These are phyloP conservation scores for Fraxinus sp. DNA, from an alignment of 305 asterid species.

Conservation along the genomic window DNA sequence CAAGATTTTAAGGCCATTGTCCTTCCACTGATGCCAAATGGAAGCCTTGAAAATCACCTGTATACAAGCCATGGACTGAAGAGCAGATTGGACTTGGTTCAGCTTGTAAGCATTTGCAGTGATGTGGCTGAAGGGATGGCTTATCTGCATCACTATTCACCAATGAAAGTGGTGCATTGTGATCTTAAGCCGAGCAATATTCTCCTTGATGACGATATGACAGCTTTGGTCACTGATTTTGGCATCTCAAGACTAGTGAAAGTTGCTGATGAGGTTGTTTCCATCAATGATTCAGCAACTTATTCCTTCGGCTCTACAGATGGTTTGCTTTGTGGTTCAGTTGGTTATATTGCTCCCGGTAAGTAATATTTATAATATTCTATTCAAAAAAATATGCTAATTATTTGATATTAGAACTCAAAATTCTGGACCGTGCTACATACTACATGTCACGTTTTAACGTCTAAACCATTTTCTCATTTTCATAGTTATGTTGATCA, in stretches of 20 bases:
- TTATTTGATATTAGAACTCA: neutral
- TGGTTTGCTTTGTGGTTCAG: constrained; percentile 70
- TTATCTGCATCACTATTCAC: constrained; percentile 76
- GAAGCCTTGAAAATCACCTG: constrained; percentile 71
- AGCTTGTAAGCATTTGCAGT: constrained; percentile 59
- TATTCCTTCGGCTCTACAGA: constrained; percentile 62
- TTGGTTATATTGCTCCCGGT: constrained; percentile 97
- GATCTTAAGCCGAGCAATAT: constrained; percentile 88
- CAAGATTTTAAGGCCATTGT: constrained; percentile 85
- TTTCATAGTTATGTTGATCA: neutral
- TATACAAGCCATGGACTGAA: constrained; percentile 44
- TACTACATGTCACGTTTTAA: neutral
- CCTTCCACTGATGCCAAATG: constrained; percentile 75
- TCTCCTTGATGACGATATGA: constrained; percentile 67
- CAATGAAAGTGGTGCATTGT: constrained; percentile 74
- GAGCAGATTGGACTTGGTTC: constrained; percentile 42
- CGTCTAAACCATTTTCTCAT: neutral
- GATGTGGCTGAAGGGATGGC: constrained; percentile 84
- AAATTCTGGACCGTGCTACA: neutral
- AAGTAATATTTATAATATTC: neutral
- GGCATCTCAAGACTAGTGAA: constrained; percentile 64
- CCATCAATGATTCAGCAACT: constrained; percentile 38
- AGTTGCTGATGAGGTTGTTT: constrained; percentile 33
- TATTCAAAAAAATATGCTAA: no score
- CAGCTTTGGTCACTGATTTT: constrained; percentile 75